Conservation (phyloP, 331 rosid genomes). For the Rosa hybrid region DNA sequence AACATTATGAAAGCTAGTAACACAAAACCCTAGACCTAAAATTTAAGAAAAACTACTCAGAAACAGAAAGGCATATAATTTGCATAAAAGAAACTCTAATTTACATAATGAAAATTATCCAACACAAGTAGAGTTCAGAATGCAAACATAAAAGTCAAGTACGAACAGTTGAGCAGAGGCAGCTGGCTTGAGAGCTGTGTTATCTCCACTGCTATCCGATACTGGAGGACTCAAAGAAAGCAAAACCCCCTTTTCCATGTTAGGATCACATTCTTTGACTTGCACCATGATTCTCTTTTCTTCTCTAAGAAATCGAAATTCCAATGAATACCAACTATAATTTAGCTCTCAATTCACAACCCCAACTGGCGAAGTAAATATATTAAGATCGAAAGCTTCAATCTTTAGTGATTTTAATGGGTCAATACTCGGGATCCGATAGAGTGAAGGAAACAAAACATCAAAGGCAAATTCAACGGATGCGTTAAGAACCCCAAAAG, state of each 20-base stretch:
- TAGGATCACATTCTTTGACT: conserved; percentile 10
- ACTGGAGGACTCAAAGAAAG: conserved; percentile 17
- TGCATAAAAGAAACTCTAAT: background rate
- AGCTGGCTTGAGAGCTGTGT: conserved; percentile 14
- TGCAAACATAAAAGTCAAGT: background rate
- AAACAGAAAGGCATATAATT: background rate
- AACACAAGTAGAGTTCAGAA: background rate
- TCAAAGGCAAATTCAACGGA: conserved; percentile 13
- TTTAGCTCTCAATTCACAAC: conserved; percentile 9
- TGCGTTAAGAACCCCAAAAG: conserved; percentile 27
- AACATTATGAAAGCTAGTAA: background rate
- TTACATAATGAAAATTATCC: background rate
- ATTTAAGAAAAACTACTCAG: background rate
- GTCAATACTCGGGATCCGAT: background rate
- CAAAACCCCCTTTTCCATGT: background rate
- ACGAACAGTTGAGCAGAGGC: conserved; percentile 27
- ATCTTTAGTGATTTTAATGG: background rate
- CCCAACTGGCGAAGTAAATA: background rate
- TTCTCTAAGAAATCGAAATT: background rate
- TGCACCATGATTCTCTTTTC: conserved; percentile 24
- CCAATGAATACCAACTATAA: background rate
- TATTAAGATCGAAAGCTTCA: background rate
- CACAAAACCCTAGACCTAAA: background rate
- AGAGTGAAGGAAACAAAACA: conserved; percentile 3
- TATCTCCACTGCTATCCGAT: conserved; percentile 10